Percentiles rank a stretch among this genome's conserved stretches.
phyloP scores from a whole-genome alignment of 805 yeast species.

The Hyphopichia homilentoma region DNA sequence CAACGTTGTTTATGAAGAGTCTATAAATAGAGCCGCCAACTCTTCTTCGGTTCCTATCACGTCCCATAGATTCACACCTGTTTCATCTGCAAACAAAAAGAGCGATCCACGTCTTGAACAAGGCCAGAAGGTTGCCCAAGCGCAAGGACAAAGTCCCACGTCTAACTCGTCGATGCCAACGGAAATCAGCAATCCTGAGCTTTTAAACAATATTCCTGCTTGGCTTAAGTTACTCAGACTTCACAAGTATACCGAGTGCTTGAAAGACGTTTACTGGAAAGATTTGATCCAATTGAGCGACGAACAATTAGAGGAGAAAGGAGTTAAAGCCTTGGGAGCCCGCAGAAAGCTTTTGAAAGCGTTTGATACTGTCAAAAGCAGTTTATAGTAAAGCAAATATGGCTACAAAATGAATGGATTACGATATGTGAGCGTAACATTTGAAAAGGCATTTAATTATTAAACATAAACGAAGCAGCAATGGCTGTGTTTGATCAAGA shows the following conservation, averaged over 20 bases:
- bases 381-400: background rate
- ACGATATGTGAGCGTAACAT: too few relatives aligned
- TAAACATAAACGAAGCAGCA: background rate
- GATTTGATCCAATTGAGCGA: constrained; percentile 72
- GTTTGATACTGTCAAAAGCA: constrained; percentile 73
- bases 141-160: constrained; percentile 4
- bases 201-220: constrained; percentile 75
- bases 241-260: constrained; percentile 89
- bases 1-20: constrained; percentile 23
- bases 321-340: constrained; percentile 95
- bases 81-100: constrained; percentile 4
- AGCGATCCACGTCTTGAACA: constrained; percentile 14
- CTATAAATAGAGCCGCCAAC: constrained; percentile 32
- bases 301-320: constrained; percentile 64
- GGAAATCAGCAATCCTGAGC: constrained; percentile 39
- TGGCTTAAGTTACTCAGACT: constrained; percentile 89
- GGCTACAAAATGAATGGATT: background rate
- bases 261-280: constrained; percentile 73
- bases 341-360: constrained; percentile 90
- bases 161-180: constrained; percentile 36
- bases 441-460: background rate
- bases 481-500: background rate
- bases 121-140: constrained; percentile 13
- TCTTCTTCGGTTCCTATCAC: constrained; percentile 35
- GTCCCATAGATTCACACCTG: constrained; percentile 11